phyloP scores from a whole-genome alignment of 257 asterid species.

The Solanum corneliomulleri region DNA sequence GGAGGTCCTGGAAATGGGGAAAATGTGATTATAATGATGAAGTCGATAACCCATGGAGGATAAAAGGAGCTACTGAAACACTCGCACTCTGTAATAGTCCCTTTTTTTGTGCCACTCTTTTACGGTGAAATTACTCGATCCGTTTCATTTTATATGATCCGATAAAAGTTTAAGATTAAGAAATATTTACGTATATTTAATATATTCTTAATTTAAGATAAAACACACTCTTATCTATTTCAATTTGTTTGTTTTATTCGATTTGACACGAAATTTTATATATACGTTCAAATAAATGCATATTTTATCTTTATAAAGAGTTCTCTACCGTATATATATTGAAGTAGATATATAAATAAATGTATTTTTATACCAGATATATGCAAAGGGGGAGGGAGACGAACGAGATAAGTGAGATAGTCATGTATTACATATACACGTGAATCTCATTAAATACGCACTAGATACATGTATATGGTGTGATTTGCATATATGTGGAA shows the following conservation, averaged over 20 bases:
- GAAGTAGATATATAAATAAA: too few species aligned
- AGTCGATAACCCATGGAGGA: conserved; percentile 25
- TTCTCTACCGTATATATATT: not conserved
- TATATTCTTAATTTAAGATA: too few species aligned
- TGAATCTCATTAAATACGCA: not conserved
- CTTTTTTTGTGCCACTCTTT: not conserved
- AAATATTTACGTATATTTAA: too few species aligned
- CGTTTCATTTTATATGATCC: accelerated
- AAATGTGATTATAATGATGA: conserved; percentile 2
- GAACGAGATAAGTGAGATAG: not conserved
- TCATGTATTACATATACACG: not conserved
- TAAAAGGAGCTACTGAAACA: not conserved
- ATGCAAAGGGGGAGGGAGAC: not conserved
- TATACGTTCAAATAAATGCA: not conserved
- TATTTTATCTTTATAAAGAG: not conserved
- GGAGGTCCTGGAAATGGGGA: conserved; percentile 8
- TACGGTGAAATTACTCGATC: accelerated
- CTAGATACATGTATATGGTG: not conserved
- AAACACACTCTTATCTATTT: too few species aligned
- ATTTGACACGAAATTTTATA: too few species aligned
- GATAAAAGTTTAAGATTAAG: too few species aligned
- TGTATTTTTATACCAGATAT: not conserved
- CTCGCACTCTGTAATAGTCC: not conserved
- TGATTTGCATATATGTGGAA: not conserved
- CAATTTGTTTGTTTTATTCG: too few species aligned